Percentiles rank a stretch among this genome's conserved stretches.
phyloP scores from a whole-genome alignment of 352 stramenopile genomes.

The Phytophthora multivora region DNA sequence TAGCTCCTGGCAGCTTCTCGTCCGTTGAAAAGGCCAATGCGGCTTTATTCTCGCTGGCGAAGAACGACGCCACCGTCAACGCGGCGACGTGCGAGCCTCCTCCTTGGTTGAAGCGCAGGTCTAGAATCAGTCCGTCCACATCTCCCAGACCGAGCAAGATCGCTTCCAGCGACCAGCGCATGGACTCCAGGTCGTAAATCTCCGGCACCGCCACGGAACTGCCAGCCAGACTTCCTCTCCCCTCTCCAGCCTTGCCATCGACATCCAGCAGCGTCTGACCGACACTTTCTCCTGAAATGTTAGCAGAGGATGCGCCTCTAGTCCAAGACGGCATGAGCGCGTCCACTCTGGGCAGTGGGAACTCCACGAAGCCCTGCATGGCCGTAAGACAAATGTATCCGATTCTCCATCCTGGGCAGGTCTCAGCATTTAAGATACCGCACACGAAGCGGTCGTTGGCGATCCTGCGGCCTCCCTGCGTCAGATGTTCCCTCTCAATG shows the following conservation, averaged over 20 bases:
- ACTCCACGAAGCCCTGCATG: constrained; percentile 86
- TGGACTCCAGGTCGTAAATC: constrained; percentile 87
- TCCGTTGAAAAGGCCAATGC: constrained; percentile 71
- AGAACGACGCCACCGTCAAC: constrained; percentile 77
- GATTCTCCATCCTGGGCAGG: constrained; percentile 76
- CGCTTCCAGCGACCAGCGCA: constrained; percentile 87
- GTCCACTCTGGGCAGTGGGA: constrained; percentile 66
- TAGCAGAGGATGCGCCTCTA: constrained; percentile 1
- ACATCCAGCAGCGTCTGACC: constrained; percentile 26
- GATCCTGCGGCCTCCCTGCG: constrained; percentile 52
- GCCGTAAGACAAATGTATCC: constrained; percentile 73
- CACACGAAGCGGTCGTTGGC: constrained; percentile 72
- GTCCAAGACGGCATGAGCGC: constrained; percentile 62
- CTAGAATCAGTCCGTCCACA: constrained; percentile 74
- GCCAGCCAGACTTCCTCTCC: constrained; percentile 5
- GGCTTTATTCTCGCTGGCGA: constrained; percentile 48
- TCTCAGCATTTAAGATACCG: constrained; percentile 74
- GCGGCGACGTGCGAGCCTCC: constrained; percentile 68
- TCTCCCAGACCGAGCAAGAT: constrained; percentile 69
- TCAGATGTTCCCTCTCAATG: constrained; percentile 64
- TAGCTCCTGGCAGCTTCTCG: constrained; percentile 54
- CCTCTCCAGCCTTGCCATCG: constrained; percentile 9
- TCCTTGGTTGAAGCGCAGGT: constrained; percentile 78
- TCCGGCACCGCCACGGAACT: constrained; percentile 59
- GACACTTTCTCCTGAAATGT: neutral